These are phyloP conservation scores for Penicillium manginii DNA, from an alignment of 495 filamentous ascomycete species.

Conservation along the genomic window DNA sequence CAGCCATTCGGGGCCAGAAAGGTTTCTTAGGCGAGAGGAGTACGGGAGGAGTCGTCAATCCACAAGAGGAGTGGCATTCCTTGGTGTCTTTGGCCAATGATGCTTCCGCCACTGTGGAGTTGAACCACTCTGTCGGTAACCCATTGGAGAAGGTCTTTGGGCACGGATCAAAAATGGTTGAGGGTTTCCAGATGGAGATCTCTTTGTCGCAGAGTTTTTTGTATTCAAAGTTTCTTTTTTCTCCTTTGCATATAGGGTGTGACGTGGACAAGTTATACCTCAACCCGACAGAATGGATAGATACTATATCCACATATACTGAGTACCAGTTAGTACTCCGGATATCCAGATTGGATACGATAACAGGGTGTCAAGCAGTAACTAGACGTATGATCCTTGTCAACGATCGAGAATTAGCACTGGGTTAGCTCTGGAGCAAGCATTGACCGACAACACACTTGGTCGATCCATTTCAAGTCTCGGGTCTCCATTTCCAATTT, in stretches of 20 bases:
- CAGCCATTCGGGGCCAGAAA: not conserved
- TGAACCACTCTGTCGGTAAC: not conserved
- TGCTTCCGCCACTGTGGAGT: constrained; percentile 1
- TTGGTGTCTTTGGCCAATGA: not conserved
- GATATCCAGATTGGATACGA: not conserved
- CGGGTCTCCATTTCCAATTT: not conserved
- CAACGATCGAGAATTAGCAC: not conserved
- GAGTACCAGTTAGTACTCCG: not conserved
- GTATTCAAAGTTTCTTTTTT: not conserved
- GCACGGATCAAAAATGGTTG: constrained; percentile 1
- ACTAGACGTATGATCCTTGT: not conserved
- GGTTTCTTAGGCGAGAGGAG: constrained; percentile 3
- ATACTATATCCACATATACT: not conserved
- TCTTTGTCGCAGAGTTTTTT: not conserved
- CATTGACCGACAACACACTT: not conserved
- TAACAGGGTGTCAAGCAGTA: not conserved
- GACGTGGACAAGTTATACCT: not conserved
- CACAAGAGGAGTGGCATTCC: constrained; percentile 3
- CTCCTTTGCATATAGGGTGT: not conserved
- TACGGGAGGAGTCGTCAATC: constrained; percentile 3
- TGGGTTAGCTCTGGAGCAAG: no score
- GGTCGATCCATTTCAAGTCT: not conserved
- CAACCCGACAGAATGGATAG: not conserved
- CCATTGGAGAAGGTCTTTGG: not conserved
- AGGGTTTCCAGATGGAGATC: not conserved